Conservation (phyloP, 495 filamentous ascomycete species). For the Aspergillus indologenus region DNA sequence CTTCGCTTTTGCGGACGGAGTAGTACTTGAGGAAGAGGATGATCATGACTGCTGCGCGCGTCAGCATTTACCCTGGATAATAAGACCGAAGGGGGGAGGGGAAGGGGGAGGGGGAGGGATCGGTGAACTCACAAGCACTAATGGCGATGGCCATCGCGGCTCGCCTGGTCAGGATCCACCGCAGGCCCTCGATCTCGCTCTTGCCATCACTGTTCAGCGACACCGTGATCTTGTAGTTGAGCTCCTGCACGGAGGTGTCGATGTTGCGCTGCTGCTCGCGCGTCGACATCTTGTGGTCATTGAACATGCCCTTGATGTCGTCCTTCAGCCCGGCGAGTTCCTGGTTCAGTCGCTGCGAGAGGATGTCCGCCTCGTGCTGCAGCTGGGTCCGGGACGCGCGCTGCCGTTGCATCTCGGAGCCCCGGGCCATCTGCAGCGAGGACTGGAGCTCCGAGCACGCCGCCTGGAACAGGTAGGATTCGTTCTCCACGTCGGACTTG, state of each 20-base stretch:
- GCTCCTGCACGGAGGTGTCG: slow-evolving; percentile 81
- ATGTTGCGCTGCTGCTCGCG: slow-evolving; percentile 78
- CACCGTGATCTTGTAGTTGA: slow-evolving; percentile 92
- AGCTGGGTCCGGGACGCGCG: slow-evolving; percentile 77
- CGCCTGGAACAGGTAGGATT: slow-evolving; percentile 89
- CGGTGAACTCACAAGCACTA: slow-evolving; percentile 35
- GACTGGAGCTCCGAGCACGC: slow-evolving; percentile 90
- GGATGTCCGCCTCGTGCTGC: slow-evolving; percentile 90
- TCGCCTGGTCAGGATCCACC: slow-evolving; percentile 86
- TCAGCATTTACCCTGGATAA: slow-evolving; percentile 19
- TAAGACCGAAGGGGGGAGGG: too few relatives aligned
- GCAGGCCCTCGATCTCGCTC: slow-evolving; percentile 83
- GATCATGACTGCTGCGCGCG: slow-evolving; percentile 38
- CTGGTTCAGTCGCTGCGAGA: slow-evolving; percentile 77
- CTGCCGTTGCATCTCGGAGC: slow-evolving; percentile 60
- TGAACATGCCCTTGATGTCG: slow-evolving; percentile 90
- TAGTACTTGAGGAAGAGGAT: slow-evolving; percentile 46
- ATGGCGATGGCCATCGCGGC: slow-evolving; percentile 73
- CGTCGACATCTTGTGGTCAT: slow-evolving; percentile 91
- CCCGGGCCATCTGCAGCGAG: slow-evolving; percentile 59
- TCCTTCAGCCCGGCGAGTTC: slow-evolving; percentile 79
- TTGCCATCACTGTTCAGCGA: slow-evolving; percentile 79
- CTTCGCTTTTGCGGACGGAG: slow-evolving; percentile 34
- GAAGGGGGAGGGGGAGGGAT: too few relatives aligned
- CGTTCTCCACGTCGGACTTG: slow-evolving; percentile 80